A percentile compares a stretch with the other conserved stretches of the same genome.
Conservation (phyloP, 2,329 filamentous ascomycete species). For the Trichoderma pleuroti region DNA sequence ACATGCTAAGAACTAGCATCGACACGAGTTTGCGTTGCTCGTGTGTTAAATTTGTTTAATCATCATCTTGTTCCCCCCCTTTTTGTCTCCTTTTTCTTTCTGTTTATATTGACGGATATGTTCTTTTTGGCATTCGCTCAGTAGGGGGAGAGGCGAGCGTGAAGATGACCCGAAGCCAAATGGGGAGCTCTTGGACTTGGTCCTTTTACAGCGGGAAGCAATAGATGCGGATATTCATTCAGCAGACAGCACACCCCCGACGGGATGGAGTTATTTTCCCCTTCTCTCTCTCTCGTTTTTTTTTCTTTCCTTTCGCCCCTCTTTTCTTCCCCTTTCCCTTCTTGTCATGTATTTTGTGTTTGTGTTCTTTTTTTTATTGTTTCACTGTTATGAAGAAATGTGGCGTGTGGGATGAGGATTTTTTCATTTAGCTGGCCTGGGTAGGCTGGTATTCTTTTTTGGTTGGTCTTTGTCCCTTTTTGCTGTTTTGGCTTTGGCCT, state of each 20-base stretch:
- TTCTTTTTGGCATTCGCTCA: background rate
- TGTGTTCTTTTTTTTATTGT: conserved; percentile 12
- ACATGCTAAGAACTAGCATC: background rate
- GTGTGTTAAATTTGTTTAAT: background rate
- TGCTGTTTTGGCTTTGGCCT: background rate
- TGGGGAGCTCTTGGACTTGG: background rate
- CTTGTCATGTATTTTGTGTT: conserved; percentile 5
- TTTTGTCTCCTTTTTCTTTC: background rate
- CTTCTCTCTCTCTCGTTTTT: conserved; percentile 4
- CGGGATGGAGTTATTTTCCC: background rate
- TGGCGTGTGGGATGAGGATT: background rate
- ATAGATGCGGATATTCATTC: background rate
- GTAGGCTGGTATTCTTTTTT: background rate
- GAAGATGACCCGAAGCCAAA: background rate
- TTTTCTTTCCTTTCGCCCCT: background rate
- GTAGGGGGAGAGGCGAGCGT: background rate
- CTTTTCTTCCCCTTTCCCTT: background rate
- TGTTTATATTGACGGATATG: background rate
- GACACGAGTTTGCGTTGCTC: background rate
- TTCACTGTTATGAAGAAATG: conserved; percentile 13
- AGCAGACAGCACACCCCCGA: background rate
- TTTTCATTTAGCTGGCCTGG: conserved; percentile 1
- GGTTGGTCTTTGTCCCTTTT: background rate
- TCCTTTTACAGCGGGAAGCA: background rate
- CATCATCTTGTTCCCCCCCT: background rate